A percentile compares a stretch with the other conserved stretches of the same genome.
phyloP scores from a whole-genome alignment of 1,284 basidiomycete genomes.

The Papiliotrema fonsecae region DNA sequence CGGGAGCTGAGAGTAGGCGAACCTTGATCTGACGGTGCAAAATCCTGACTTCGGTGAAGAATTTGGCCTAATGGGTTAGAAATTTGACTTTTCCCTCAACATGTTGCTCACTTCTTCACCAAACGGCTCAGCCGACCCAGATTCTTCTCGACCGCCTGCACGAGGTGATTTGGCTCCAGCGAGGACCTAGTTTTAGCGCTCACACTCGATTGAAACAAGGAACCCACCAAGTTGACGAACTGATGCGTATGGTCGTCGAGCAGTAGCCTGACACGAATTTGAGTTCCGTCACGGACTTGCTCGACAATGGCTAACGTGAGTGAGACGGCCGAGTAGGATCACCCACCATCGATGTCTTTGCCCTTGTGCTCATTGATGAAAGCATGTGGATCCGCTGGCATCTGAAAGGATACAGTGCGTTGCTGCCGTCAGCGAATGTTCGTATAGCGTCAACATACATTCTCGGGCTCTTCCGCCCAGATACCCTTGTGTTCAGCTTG shows the following conservation, averaged over 20 bases:
- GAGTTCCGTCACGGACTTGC: conserved; percentile 88
- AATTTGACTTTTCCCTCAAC: not conserved
- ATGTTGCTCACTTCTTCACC: conserved; percentile 68
- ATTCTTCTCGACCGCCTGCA: conserved; percentile 64
- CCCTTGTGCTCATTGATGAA: conserved; percentile 91
- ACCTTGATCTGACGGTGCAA: conserved; percentile 85
- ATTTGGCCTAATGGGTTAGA: conserved; percentile 86
- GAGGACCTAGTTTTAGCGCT: conserved; percentile 49
- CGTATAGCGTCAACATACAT: conserved; percentile 23
- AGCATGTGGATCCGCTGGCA: conserved; percentile 82
- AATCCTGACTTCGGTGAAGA: conserved; percentile 88
- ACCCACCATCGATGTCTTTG: conserved; percentile 71
- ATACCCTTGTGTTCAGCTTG: conserved; percentile 70
- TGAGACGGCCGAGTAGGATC: not conserved
- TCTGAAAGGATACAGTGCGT: conserved; percentile 70
- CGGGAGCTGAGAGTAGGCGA: conserved; percentile 80
- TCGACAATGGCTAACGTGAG: conserved; percentile 71
- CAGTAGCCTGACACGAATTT: conserved; percentile 79
- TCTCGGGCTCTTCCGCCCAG: conserved; percentile 75
- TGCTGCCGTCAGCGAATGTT: conserved; percentile 52
- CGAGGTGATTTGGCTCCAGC: conserved; percentile 81
- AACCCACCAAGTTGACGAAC: conserved; percentile 43
- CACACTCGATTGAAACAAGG: not conserved
- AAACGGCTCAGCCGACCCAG: conserved; percentile 62
- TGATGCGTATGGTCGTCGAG: conserved; percentile 78